Conservation (phyloP, 495 filamentous ascomycete species). For the Trichocladium antarcticum region DNA sequence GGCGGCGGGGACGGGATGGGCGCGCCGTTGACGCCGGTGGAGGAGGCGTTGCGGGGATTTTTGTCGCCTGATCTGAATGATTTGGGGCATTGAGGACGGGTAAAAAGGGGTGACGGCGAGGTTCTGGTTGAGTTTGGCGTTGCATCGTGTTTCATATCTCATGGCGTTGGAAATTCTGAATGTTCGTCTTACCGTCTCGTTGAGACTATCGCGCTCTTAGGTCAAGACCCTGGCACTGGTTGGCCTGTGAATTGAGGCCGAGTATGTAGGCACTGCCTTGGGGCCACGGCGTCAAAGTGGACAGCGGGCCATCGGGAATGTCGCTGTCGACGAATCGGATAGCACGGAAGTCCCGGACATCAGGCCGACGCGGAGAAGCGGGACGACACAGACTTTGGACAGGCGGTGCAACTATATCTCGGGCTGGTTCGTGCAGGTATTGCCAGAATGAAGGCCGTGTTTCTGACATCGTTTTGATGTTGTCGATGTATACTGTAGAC, state of each 20-base stretch:
- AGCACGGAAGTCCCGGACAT: too few relatives aligned
- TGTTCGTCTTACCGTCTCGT: too few relatives aligned
- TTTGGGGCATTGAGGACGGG: background rate
- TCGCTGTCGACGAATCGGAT: too few relatives aligned
- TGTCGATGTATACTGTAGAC: too few relatives aligned
- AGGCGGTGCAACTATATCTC: too few relatives aligned
- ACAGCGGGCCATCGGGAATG: conserved; percentile 29
- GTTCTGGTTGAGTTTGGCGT: background rate
- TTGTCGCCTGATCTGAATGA: conserved; percentile 4
- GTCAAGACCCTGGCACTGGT: conserved; percentile 45
- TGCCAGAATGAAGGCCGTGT: too few relatives aligned
- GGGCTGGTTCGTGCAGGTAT: too few relatives aligned
- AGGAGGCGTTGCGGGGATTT: conserved; percentile 8
- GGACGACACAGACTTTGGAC: too few relatives aligned
- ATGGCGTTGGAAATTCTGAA: background rate
- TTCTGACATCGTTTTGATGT: too few relatives aligned
- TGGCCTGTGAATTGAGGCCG: conserved; percentile 19
- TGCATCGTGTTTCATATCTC: background rate
- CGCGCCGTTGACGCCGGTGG: conserved; percentile 11
- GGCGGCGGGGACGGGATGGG: background rate
- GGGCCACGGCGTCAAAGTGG: conserved; percentile 28
- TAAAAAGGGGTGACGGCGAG: background rate
- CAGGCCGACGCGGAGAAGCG: too few relatives aligned
- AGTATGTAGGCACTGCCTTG: conserved; percentile 29
- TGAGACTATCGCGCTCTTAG: too few relatives aligned